Evolutionary conservation across 768 basidiomycete species (phyloP).

Genomic region (Tubosaeta sp.): DNA sequence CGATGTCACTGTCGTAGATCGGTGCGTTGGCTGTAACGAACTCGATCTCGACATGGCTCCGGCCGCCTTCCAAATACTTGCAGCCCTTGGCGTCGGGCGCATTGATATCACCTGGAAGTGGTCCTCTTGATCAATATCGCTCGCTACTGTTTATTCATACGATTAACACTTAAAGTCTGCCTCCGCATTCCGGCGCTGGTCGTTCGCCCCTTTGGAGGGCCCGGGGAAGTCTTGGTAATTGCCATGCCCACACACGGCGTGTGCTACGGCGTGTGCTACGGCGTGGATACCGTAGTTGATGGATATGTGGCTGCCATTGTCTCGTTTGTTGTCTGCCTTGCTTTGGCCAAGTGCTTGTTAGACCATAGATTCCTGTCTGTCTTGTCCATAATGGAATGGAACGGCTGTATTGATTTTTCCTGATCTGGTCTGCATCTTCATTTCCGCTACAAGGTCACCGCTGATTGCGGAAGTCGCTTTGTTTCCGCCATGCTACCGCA

Average conservation of each 20-base stretch:
- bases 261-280: conserved; percentile 27
- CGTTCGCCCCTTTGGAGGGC: conserved; percentile 25
- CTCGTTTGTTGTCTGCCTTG: conserved; percentile 23
- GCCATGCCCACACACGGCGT: conserved; percentile 16
- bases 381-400: conserved; percentile 7
- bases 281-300: conserved; percentile 28
- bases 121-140: not conserved
- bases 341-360: conserved; percentile 32
- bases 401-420: not conserved
- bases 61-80: conserved; percentile 49
- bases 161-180: conserved; percentile 6
- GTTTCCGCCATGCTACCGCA: conserved; percentile 13
- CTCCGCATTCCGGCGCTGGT: conserved; percentile 10
- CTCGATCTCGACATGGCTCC: conserved; percentile 63
- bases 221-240: conserved; percentile 15
- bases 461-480: conserved; percentile 4
- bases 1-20: conserved; percentile 52
- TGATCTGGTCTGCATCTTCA: conserved; percentile 1
- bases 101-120: conserved; percentile 45
- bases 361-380: conserved; percentile 13
- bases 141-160: conserved; percentile 26
- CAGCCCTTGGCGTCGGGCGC: conserved; percentile 45
- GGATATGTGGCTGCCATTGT: conserved; percentile 11
- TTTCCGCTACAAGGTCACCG: conserved; percentile 5
- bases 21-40: conserved; percentile 52